Conservation (phyloP, 169 alveolate genomes). For the Plasmodium gaboni region DNA sequence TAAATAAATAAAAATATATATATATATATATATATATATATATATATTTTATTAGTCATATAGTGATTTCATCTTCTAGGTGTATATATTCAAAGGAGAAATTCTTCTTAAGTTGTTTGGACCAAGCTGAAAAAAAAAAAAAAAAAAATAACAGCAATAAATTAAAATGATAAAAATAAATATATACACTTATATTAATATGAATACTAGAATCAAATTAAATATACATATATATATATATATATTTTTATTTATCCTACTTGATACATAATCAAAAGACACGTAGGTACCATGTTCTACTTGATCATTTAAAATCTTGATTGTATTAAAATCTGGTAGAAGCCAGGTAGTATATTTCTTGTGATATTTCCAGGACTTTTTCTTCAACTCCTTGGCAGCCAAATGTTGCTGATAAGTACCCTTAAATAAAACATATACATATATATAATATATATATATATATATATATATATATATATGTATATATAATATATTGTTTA, state of each 20-base stretch:
- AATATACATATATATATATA: not conserved
- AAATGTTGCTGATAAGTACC: conserved; percentile 79
- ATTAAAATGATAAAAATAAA: not conserved
- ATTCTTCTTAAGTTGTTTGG: conserved; percentile 57
- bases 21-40: not conserved
- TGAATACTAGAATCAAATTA: too few relatives aligned
- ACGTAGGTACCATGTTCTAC: conserved; percentile 67
- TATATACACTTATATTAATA: not conserved
- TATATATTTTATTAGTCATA: not conserved
- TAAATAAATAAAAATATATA: not conserved
- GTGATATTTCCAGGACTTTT: conserved; percentile 81
- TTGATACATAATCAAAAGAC: conserved; percentile 73
- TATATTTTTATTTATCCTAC: conserved; percentile 5
- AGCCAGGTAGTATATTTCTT: conserved; percentile 79
- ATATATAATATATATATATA: not conserved
- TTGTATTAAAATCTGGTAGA: conserved; percentile 63
- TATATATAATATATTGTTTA: not conserved
- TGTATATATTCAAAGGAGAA: conserved; percentile 61
- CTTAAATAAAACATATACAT: conserved; percentile 10
- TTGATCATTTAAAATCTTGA: conserved; percentile 36
- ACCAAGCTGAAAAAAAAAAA: conserved; percentile 56
- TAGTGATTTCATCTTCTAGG: conserved; percentile 69
- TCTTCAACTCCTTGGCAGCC: conserved; percentile 79
- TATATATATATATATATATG: conserved; percentile 4
- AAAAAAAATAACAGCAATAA: not conserved